phyloP scores from a whole-genome alignment of 2,329 filamentous ascomycete genomes.

The Polychaeton citri region DNA sequence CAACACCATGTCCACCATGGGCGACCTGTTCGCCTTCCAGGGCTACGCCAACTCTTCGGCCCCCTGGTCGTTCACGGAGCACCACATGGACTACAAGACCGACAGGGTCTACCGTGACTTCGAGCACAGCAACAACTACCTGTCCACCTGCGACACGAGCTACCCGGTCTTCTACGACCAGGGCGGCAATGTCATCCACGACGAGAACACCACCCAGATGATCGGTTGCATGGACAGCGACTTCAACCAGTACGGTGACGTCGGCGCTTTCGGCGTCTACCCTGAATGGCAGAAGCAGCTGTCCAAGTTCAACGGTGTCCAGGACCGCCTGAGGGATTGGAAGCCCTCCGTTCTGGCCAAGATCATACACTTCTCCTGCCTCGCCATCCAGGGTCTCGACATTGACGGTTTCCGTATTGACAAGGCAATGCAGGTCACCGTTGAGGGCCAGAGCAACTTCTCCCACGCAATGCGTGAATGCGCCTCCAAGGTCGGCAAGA shows the following conservation, averaged over 20 bases:
- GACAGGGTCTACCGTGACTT: slow-evolving; percentile 46
- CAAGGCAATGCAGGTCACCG: slow-evolving; percentile 51
- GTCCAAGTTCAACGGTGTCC: slow-evolving; percentile 52
- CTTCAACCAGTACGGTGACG: slow-evolving; percentile 51
- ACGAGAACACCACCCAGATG: slow-evolving; percentile 34
- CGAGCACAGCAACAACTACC: slow-evolving; percentile 38
- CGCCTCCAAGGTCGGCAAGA: slow-evolving; percentile 42
- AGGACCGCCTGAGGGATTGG: slow-evolving; percentile 55
- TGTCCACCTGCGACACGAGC: slow-evolving; percentile 34
- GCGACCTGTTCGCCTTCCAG: slow-evolving; percentile 50
- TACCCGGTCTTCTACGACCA: slow-evolving; percentile 52
- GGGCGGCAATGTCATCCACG: slow-evolving; percentile 37
- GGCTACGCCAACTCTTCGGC: slow-evolving; percentile 46
- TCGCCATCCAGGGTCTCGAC: slow-evolving; percentile 49
- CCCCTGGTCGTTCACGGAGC: slow-evolving; percentile 41
- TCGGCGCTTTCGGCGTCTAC: slow-evolving; percentile 49
- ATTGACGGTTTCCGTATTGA: slow-evolving; percentile 56
- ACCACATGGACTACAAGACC: slow-evolving; percentile 45
- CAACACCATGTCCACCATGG: slow-evolving; percentile 53
- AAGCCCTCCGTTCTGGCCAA: slow-evolving; percentile 42
- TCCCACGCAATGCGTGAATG: slow-evolving; percentile 44
- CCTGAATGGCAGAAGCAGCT: slow-evolving; percentile 52
- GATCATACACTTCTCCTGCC: slow-evolving; percentile 49
- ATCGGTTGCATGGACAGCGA: slow-evolving; percentile 49
- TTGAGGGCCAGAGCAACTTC: slow-evolving; percentile 47